Conservation (phyloP, 2,329 filamentous ascomycete species). For the Drechslera avenae region DNA sequence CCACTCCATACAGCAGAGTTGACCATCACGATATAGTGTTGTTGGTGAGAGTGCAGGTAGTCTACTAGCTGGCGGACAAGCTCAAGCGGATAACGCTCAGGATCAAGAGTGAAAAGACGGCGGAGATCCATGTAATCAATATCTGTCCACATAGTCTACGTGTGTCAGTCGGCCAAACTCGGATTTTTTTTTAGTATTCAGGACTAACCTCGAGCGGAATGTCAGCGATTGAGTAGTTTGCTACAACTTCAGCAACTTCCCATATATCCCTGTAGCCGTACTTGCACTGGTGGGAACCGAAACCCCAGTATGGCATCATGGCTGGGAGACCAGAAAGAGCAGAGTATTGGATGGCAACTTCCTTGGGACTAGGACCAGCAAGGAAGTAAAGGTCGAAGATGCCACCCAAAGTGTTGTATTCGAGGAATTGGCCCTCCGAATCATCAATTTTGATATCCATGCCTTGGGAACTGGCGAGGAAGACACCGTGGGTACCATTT, state of each 20-base stretch:
- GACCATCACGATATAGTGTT: constrained; percentile 79
- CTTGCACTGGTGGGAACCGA: constrained; percentile 58
- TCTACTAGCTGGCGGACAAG: constrained; percentile 68
- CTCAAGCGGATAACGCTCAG: constrained; percentile 65
- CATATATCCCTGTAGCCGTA: constrained; percentile 62
- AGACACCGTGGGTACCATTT: constrained; percentile 46
- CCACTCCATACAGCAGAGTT: constrained; percentile 65
- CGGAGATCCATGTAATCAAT: constrained; percentile 72
- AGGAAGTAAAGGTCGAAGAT: constrained; percentile 70
- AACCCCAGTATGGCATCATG: constrained; percentile 59
- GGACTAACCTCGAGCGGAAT: constrained; percentile 57
- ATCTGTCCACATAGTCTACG: constrained; percentile 74
- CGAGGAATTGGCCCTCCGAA: constrained; percentile 69
- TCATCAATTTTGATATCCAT: constrained; percentile 79
- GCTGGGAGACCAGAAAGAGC: constrained; percentile 53
- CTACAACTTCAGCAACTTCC: constrained; percentile 67
- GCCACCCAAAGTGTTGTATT: constrained; percentile 81
- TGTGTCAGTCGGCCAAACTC: background rate
- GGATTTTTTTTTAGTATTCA: fast-evolving
- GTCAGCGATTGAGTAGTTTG: constrained; percentile 67
- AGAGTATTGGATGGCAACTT: constrained; percentile 56
- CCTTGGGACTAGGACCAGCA: constrained; percentile 53
- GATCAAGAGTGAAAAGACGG: constrained; percentile 68
- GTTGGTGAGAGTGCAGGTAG: constrained; percentile 68
- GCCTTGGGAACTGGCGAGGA: constrained; percentile 41